phyloP scores from a whole-genome alignment of 441 rosid species.

The Caryocar brasiliense region DNA sequence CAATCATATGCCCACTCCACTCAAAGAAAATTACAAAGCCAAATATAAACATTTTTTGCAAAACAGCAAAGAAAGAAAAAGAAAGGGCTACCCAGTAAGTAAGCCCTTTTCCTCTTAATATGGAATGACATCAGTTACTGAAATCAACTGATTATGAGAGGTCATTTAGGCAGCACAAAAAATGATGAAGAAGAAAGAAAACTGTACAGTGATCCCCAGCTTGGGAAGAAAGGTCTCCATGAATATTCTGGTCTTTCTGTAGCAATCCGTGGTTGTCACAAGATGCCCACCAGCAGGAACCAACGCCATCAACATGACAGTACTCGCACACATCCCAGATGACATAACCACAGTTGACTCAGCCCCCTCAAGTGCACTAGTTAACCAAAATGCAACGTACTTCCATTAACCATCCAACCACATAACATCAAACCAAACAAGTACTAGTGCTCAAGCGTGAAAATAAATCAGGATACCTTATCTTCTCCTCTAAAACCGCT shows the following conservation, averaged over 20 bases:
- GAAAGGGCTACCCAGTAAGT: too few species aligned
- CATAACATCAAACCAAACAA: neutral
- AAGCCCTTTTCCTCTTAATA: too few species aligned
- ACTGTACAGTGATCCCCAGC: slow-evolving; percentile 71
- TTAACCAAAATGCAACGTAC: neutral
- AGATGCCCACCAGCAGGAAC: slow-evolving; percentile 96
- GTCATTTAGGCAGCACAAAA: too few species aligned
- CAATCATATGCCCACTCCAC: too few species aligned
- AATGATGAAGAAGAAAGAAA: neutral
- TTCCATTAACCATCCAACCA: slow-evolving; percentile 1
- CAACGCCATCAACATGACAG: slow-evolving; percentile 76
- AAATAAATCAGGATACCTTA: slow-evolving; percentile 43
- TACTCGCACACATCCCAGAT: slow-evolving; percentile 97
- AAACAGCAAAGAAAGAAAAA: neutral
- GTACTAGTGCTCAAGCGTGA: neutral
- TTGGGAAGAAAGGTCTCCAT: slow-evolving; percentile 86
- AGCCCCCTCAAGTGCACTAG: slow-evolving; percentile 91
- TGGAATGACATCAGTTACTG: too few species aligned
- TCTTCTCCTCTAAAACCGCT: slow-evolving; percentile 64
- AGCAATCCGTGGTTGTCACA: slow-evolving; percentile 94
- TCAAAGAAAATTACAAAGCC: too few species aligned
- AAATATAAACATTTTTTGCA: too few species aligned
- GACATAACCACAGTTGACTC: slow-evolving; percentile 91
- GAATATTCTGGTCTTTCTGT: slow-evolving; percentile 89
- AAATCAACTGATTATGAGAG: too few species aligned